Conservation (phyloP, 1,284 basidiomycete species). For the Cryptococcus jaspeensis region DNA sequence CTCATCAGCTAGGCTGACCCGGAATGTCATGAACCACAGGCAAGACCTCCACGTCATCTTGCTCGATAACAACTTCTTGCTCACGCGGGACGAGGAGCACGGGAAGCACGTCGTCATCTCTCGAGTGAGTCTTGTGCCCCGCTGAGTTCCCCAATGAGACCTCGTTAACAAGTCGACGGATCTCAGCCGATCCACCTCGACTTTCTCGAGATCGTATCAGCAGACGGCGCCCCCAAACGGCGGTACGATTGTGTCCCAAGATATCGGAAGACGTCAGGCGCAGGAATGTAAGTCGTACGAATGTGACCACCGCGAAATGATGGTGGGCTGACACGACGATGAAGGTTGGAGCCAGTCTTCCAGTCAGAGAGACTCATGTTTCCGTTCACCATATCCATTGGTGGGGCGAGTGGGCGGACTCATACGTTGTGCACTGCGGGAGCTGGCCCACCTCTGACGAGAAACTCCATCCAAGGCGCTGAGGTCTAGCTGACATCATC, state of each 20-base stretch:
- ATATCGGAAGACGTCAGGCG: conserved; percentile 16
- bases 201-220: conserved; percentile 26
- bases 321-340: no score
- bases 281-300: conserved; percentile 15
- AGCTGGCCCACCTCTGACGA: conserved; percentile 1
- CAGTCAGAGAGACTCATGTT: conserved; percentile 37
- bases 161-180: background rate
- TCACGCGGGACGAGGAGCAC: conserved; percentile 36
- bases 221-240: conserved; percentile 34
- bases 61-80: conserved; percentile 40
- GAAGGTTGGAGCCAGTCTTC: conserved; percentile 17
- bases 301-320: background rate
- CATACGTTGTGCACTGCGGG: conserved; percentile 37
- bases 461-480: no score
- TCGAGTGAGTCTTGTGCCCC: conserved; percentile 17
- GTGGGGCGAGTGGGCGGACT: conserved; percentile 18
- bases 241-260: conserved; percentile 28
- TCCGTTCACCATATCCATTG: conserved; percentile 33
- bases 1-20: background rate
- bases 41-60: conserved; percentile 41
- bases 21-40: conserved; percentile 14
- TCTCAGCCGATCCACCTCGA: conserved; percentile 40
- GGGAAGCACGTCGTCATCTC: conserved; percentile 40
- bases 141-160: background rate
- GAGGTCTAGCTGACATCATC: no score